phyloP scores from a whole-genome alignment of 2,329 filamentous ascomycete species.

The Chaetomium sp. region DNA sequence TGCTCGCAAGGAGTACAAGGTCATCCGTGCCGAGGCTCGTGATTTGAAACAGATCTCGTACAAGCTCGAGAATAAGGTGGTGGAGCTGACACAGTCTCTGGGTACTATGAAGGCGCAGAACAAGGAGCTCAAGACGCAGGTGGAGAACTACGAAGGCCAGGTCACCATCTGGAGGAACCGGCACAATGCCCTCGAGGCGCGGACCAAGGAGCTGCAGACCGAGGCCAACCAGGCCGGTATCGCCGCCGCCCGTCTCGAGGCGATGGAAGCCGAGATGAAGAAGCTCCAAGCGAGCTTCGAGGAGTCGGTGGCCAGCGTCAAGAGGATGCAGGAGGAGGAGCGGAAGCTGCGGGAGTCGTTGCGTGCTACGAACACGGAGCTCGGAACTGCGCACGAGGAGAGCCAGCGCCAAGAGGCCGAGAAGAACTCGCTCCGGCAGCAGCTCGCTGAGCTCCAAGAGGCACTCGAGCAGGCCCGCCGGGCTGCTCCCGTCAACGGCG shows the following conservation, averaged over 20 bases:
- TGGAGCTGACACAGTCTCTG: slow-evolving; percentile 92
- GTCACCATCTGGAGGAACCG: slow-evolving; percentile 94
- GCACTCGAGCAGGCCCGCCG: slow-evolving; percentile 87
- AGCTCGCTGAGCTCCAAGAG: slow-evolving; percentile 87
- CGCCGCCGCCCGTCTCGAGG: slow-evolving; percentile 82
- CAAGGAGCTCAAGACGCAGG: slow-evolving; percentile 81
- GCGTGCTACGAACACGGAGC: slow-evolving; percentile 74
- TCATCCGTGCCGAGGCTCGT: slow-evolving; percentile 87
- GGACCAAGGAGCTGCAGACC: slow-evolving; percentile 90
- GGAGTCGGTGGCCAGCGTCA: slow-evolving; percentile 87
- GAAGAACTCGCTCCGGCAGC: slow-evolving; percentile 81
- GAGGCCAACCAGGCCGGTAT: slow-evolving; percentile 98
- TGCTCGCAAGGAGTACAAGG: slow-evolving; percentile 86
- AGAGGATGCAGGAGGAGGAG: slow-evolving; percentile 93
- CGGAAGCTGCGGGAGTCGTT: slow-evolving; percentile 81
- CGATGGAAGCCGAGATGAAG: slow-evolving; percentile 94
- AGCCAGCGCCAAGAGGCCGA: slow-evolving; percentile 80
- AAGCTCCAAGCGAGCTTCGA: slow-evolving; percentile 86
- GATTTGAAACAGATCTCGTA: slow-evolving; percentile 99
- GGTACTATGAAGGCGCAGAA: slow-evolving; percentile 94
- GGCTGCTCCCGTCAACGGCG: slow-evolving; percentile 70
- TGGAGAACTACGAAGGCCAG: slow-evolving; percentile 94
- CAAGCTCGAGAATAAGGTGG: slow-evolving; percentile 99
- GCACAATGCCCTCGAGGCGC: slow-evolving; percentile 84
- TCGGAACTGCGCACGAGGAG: slow-evolving; percentile 75